Evolutionary conservation across 352 stramenopile genomes (phyloP), one percentile per base, ranked within the genome.

Genomic region (Phytophthora cactorum): DNA sequence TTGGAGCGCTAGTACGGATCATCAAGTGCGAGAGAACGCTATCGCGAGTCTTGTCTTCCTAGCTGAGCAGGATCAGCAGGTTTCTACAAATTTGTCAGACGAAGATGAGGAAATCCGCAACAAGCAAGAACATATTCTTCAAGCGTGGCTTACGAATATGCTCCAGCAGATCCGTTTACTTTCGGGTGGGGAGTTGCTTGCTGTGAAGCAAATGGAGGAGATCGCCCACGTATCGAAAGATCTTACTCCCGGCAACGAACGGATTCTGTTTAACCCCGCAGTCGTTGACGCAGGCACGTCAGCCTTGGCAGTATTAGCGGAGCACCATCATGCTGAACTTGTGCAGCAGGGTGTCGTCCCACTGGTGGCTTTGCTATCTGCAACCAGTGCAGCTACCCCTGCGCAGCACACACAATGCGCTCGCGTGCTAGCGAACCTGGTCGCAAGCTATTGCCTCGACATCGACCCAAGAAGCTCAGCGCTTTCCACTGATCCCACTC

Each of bases 81-180:
- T 45, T 10, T 22, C 22, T 17, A 11, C 29, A 1, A 41, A 22
- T 12, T 54, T 76, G 5, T 44, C 14, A 4, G 45, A 56, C 9
- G 59, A 77, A 0, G 52, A 72, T 1, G 43, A 74, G 4, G 53
- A 59, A 9, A 72, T 72, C 41, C 58, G 57, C 28, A 68, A 68
- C 6, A 82, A 82, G 38, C 82, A 89, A 58, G 65, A 83, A 14
- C 79, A 89, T 32, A 84, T 94, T 45, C 68, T 94, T 11, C 86
- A 94, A 59, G 86, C 86, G 12, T 94, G 86, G 86, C 69, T 94
- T 5, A 88, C 78, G 10, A 89, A 77, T 55, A 90, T 90, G 81
- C 70, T 92, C 7, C 86, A 94, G 72, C 81, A 88, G 41, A 78
- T 92, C 15, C 78, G 82, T 8, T 66, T 89, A 31, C 77, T 82